Percentiles rank a stretch among this genome's conserved stretches.
Conservation (phyloP, 2,329 filamentous ascomycete species). For the Calonectria honghensis region DNA sequence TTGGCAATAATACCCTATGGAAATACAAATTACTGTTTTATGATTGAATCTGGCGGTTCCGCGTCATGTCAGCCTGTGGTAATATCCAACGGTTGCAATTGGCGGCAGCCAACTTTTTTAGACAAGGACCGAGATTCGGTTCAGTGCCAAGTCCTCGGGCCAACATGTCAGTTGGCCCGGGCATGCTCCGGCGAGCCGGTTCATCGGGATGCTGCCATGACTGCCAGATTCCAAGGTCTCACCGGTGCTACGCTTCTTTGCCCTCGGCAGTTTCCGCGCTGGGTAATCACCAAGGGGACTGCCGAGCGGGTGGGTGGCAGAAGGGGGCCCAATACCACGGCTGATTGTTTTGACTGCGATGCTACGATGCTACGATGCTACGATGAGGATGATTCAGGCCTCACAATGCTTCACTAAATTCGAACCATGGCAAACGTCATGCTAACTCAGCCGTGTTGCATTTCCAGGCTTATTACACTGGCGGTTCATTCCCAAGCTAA, state of each 20-base stretch:
- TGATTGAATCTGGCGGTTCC: neutral
- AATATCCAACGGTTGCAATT: neutral
- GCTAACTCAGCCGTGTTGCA: constrained; percentile 12
- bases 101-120: neutral
- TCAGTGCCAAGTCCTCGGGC: neutral
- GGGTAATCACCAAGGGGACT: neutral
- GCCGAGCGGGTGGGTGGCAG: neutral
- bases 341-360: neutral
- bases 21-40: constrained; percentile 19
- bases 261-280: constrained; percentile 8
- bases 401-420: neutral
- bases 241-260: neutral
- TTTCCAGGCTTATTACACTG: neutral
- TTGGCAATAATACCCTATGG: constrained; percentile 39
- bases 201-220: neutral
- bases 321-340: neutral
- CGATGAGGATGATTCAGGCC: neutral
- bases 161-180: neutral
- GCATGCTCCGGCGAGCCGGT: neutral
- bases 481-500: neutral
- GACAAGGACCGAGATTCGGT: neutral
- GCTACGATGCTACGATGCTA: too few relatives aligned
- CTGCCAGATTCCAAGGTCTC: neutral
- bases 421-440: neutral
- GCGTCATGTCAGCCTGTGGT: neutral